These are phyloP conservation scores for Diaporthe australafricana DNA, from an alignment of 2,329 filamentous ascomycete genomes.

Conservation along the genomic window DNA sequence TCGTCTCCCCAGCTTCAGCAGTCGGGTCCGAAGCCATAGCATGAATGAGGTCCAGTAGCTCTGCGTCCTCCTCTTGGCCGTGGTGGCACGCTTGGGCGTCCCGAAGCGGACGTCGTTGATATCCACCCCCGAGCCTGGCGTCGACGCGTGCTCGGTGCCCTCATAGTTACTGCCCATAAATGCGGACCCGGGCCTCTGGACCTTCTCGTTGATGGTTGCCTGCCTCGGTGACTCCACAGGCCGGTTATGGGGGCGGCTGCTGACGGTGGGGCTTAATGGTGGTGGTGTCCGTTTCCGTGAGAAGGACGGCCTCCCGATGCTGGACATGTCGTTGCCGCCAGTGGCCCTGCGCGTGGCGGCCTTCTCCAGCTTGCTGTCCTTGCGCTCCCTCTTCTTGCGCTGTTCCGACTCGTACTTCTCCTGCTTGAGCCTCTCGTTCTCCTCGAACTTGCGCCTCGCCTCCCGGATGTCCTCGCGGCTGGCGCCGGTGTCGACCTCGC, in stretches of 20 bases:
- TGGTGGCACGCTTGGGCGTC: slow-evolving; percentile 55
- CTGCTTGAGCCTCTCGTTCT: slow-evolving; percentile 70
- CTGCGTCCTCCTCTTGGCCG: slow-evolving; percentile 70
- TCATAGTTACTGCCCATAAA: slow-evolving; percentile 62
- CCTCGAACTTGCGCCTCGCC: slow-evolving; percentile 72
- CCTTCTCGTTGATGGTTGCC: slow-evolving; percentile 52
- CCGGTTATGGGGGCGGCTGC: slow-evolving; percentile 25
- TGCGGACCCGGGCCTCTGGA: slow-evolving; percentile 40
- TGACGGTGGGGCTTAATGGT: slow-evolving; percentile 25
- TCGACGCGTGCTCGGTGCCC: slow-evolving; percentile 49
- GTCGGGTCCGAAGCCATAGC: slow-evolving; percentile 71
- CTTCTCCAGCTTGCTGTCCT: slow-evolving; percentile 63
- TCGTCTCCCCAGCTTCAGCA: slow-evolving; percentile 54
- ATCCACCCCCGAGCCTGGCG: slow-evolving; percentile 47
- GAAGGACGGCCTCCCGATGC: slow-evolving; percentile 36
- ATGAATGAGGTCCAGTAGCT: slow-evolving; percentile 73
- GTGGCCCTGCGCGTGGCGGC: slow-evolving; percentile 56
- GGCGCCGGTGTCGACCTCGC: slow-evolving; percentile 66
- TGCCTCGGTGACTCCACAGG: slow-evolving; percentile 15
- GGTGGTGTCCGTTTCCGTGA: slow-evolving; percentile 43
- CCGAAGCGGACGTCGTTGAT: slow-evolving; percentile 59
- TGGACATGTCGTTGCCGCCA: slow-evolving; percentile 38
- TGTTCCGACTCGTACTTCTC: slow-evolving; percentile 72
- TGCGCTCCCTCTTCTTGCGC: slow-evolving; percentile 68
- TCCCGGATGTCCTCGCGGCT: slow-evolving; percentile 69